These are phyloP conservation scores for Verbena officinalis DNA, from an alignment of 257 asterid species.

Conservation along the genomic window DNA sequence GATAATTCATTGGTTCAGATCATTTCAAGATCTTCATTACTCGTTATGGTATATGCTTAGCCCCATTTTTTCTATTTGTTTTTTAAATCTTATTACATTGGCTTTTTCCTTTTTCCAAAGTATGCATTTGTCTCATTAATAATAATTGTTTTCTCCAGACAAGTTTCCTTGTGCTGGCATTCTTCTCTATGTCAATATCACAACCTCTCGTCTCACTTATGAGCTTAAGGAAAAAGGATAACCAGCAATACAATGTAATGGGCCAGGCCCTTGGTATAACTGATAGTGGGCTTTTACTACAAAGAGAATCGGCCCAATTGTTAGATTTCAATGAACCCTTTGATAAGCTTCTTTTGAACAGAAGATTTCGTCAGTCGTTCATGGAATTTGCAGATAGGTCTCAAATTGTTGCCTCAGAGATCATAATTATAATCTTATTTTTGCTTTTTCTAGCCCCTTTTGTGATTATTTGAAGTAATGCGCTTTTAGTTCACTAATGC, in stretches of 20 bases:
- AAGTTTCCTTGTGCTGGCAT: conserved; percentile 70
- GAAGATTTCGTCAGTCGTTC: conserved; percentile 69
- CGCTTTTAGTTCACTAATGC: conserved; percentile 7
- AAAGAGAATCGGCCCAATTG: conserved; percentile 39
- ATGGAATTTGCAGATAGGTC: conserved; percentile 86
- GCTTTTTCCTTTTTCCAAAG: conserved; percentile 13
- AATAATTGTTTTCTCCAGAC: conserved; percentile 45
- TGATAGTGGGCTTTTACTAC: conserved; percentile 55
- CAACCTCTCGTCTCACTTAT: conserved; percentile 76
- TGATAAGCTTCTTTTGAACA: conserved; percentile 75
- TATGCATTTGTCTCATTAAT: conserved; percentile 3
- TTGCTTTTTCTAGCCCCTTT: not conserved
- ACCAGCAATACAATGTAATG: conserved; percentile 56
- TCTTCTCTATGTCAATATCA: conserved; percentile 72
- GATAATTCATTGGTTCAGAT: conserved; percentile 63
- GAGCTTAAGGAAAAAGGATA: conserved; percentile 62
- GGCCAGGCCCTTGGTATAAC: conserved; percentile 71
- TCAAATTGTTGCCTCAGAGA: not conserved
- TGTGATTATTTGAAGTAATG: not conserved
- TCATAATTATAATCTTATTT: not conserved
- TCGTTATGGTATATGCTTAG: conserved; percentile 53
- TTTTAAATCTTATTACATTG: no score
- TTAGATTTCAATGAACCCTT: conserved; percentile 64
- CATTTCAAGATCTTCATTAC: conserved; percentile 62
- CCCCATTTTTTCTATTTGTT: conserved; percentile 8